A percentile compares a stretch with the other conserved stretches of the same genome.
phyloP scores from a whole-genome alignment of 345 rosid species.

The Camelina neglecta region DNA sequence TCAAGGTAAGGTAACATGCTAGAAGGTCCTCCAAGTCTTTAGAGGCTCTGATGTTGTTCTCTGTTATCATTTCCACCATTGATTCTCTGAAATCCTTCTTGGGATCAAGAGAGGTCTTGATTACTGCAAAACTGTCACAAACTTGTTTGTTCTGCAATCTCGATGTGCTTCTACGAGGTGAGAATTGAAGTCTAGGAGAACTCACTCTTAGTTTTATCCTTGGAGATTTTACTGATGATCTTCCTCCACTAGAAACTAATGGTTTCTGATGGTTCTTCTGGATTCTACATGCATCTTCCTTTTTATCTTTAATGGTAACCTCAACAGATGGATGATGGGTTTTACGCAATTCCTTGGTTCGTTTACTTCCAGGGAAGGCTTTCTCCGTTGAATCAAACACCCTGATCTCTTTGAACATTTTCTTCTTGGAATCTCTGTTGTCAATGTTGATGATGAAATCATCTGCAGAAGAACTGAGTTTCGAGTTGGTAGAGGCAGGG shows the following conservation, averaged over 20 bases:
- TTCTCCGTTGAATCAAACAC: slow-evolving; percentile 37
- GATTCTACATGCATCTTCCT: slow-evolving; percentile 3
- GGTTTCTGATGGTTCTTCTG: slow-evolving; percentile 32
- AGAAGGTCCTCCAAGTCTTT: slow-evolving; percentile 80
- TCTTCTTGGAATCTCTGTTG: slow-evolving; percentile 36
- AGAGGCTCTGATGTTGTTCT: slow-evolving; percentile 61
- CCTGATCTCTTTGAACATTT: slow-evolving; percentile 24
- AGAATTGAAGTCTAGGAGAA: slow-evolving; percentile 56
- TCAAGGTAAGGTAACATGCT: slow-evolving; percentile 74
- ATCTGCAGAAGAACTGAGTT: slow-evolving; percentile 12
- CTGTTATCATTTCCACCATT: slow-evolving; percentile 88
- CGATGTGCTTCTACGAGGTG: slow-evolving; percentile 41
- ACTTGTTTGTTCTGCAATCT: slow-evolving; percentile 40
- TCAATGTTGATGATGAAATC: slow-evolving; percentile 50
- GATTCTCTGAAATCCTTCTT: slow-evolving; percentile 81
- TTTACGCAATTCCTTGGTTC: slow-evolving; percentile 5
- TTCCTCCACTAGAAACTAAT: slow-evolving; percentile 34
- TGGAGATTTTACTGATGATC: slow-evolving; percentile 37
- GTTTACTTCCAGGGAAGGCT: slow-evolving; percentile 38
- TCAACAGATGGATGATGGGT: slow-evolving; percentile 21
- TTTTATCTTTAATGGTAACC: slow-evolving; percentile 6
- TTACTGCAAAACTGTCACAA: slow-evolving; percentile 61
- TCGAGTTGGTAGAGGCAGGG: slow-evolving; percentile 51
- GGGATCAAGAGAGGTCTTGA: slow-evolving; percentile 75
- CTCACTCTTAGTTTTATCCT: slow-evolving; percentile 55